phyloP scores from a whole-genome alignment of 805 yeast species.

The Ogataea pilisensis region DNA sequence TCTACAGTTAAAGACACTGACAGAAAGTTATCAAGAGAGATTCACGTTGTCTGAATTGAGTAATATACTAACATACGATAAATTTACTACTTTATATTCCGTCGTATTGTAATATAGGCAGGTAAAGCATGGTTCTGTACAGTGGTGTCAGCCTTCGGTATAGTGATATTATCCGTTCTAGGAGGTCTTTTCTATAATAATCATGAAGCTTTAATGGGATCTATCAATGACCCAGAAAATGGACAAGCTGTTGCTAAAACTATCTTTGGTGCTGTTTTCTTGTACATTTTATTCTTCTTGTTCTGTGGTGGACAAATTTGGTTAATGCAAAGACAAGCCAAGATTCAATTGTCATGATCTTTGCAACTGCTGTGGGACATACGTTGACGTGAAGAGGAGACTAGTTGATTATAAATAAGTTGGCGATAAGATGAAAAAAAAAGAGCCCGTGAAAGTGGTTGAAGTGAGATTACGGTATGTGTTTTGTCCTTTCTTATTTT shows the following conservation, averaged over 20 bases:
- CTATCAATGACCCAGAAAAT: constrained; percentile 84
- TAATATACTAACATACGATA: too few species aligned
- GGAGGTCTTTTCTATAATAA: constrained; percentile 76
- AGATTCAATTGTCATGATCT: constrained; percentile 48
- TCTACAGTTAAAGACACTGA: too few species aligned
- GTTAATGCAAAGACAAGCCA: constrained; percentile 56
- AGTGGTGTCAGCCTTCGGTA: constrained; percentile 85
- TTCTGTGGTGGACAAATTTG: constrained; percentile 88
- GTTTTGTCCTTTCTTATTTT: too few species aligned
- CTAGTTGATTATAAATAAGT: too few species aligned
- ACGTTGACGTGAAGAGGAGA: too few species aligned
- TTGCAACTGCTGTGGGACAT: too few species aligned
- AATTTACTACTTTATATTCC: too few species aligned
- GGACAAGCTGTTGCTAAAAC: constrained; percentile 93
- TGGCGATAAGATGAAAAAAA: too few species aligned
- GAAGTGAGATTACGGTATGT: too few species aligned
- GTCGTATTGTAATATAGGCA: constrained; percentile 37
- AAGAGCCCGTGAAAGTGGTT: too few species aligned
- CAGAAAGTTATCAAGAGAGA: too few species aligned
- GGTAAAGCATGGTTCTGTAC: constrained; percentile 96
- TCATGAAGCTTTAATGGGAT: constrained; percentile 92
- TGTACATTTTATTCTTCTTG: constrained; percentile 72
- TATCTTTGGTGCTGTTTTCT: constrained; percentile 82
- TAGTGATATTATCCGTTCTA: constrained; percentile 78
- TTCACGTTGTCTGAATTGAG: too few species aligned